A percentile compares a stretch with the other conserved stretches of the same genome.
These are phyloP conservation scores for Rhodocollybia butyracea DNA, from an alignment of 768 basidiomycete species.

Conservation along the genomic window DNA sequence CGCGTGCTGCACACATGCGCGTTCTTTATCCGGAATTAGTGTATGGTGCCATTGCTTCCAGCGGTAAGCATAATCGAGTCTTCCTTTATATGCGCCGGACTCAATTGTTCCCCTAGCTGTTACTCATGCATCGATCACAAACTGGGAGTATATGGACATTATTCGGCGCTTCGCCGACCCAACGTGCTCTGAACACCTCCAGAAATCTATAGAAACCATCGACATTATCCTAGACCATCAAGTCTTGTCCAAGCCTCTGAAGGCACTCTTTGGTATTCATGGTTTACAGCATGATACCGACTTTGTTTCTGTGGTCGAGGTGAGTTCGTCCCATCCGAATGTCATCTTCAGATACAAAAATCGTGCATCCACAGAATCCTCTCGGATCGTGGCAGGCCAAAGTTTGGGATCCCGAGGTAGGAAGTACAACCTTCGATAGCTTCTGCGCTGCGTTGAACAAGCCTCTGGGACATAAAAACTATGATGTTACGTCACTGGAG, in stretches of 20 bases:
- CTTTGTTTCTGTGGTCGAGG: constrained; percentile 68
- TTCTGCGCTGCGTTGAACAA: constrained; percentile 62
- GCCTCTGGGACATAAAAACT: constrained; percentile 31
- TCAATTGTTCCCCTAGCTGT: constrained; percentile 48
- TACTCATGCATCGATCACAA: constrained; percentile 76
- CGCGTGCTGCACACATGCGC: constrained; percentile 89
- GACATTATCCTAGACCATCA: constrained; percentile 56
- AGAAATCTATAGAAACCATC: constrained; percentile 54
- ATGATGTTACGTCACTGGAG: constrained; percentile 33
- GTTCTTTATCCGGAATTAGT: constrained; percentile 86
- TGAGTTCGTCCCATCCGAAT: too few relatives aligned
- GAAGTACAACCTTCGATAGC: constrained; percentile 58
- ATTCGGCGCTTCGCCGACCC: constrained; percentile 68
- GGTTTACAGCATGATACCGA: constrained; percentile 72
- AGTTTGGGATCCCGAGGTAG: constrained; percentile 80
- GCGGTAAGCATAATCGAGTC: constrained; percentile 41
- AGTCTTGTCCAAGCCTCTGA: constrained; percentile 49
- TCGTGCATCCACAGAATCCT: constrained; percentile 57
- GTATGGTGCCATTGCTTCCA: constrained; percentile 86
- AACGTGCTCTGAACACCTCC: constrained; percentile 55
- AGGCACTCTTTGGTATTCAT: constrained; percentile 72
- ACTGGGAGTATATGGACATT: constrained; percentile 89
- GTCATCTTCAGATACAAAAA: too few relatives aligned
- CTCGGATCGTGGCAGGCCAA: constrained; percentile 78
- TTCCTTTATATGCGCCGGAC: background rate